Evolutionary conservation across 2,329 filamentous ascomycete species (phyloP).

Genomic region (Nemania serpens): DNA sequence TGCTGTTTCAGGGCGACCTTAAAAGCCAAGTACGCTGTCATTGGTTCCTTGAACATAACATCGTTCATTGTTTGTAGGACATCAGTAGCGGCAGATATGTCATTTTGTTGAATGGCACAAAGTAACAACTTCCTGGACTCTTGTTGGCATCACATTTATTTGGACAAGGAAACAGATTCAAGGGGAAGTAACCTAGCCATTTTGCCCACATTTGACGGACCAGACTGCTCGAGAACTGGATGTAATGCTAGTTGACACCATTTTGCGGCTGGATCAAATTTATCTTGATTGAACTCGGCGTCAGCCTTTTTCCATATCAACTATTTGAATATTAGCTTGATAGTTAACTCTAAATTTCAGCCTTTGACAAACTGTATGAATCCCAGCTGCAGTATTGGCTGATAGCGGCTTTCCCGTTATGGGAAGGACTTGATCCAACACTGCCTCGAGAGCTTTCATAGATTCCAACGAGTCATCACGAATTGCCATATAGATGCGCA

Average conservation of each 20-base stretch:
- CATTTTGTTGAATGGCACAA: slow-evolving; percentile 66
- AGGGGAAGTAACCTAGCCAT: slow-evolving; percentile 60
- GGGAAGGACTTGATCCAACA: slow-evolving; percentile 46
- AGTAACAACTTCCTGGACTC: slow-evolving; percentile 69
- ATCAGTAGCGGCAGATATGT: slow-evolving; percentile 58
- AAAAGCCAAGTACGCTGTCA: slow-evolving; percentile 76
- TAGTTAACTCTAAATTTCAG: not conserved
- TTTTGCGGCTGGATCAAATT: slow-evolving; percentile 59
- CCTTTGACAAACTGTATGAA: slow-evolving; percentile 62
- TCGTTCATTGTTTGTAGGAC: slow-evolving; percentile 65
- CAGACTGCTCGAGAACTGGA: slow-evolving; percentile 66
- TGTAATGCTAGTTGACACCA: slow-evolving; percentile 78
- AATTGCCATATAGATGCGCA: slow-evolving; percentile 68
- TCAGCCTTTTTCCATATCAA: slow-evolving; percentile 84
- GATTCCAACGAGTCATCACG: slow-evolving; percentile 46
- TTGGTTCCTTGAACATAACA: slow-evolving; percentile 60
- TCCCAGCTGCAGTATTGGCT: slow-evolving; percentile 66
- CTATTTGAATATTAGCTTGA: slow-evolving; percentile 47
- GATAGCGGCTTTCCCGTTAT: slow-evolving; percentile 55
- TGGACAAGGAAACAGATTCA: not conserved
- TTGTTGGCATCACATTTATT: slow-evolving; percentile 17
- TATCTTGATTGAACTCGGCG: slow-evolving; percentile 54
- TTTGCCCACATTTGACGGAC: slow-evolving; percentile 69
- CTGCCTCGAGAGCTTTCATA: slow-evolving; percentile 35
- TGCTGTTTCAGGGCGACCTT: slow-evolving; percentile 67